Conservation (phyloP, 768 basidiomycete genomes). For the Collybiopsis confluens region DNA sequence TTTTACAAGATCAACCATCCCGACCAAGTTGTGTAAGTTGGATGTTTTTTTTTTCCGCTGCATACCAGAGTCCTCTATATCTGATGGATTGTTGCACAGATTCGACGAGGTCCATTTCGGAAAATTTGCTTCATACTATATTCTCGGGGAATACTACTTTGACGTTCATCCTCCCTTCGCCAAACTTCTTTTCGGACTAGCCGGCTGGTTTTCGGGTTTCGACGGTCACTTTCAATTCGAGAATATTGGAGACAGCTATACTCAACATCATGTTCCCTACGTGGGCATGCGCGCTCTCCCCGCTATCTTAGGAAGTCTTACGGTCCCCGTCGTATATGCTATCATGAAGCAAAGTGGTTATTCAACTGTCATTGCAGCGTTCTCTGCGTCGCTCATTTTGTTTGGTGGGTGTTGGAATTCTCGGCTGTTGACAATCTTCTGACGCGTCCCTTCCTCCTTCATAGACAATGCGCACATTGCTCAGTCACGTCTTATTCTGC, state of each 20-base stretch:
- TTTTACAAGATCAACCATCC: slow-evolving; percentile 95
- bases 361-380: slow-evolving; percentile 84
- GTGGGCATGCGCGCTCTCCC: slow-evolving; percentile 91
- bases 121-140: slow-evolving; percentile 95
- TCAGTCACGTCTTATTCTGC: slow-evolving; percentile 93
- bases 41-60: background rate
- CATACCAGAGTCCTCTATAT: background rate
- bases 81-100: slow-evolving; percentile 35
- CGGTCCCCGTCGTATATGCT: slow-evolving; percentile 85
- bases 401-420: slow-evolving; percentile 62
- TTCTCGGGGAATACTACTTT: slow-evolving; percentile 93
- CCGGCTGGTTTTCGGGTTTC: slow-evolving; percentile 96
- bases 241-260: slow-evolving; percentile 92
- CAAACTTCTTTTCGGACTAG: slow-evolving; percentile 89
- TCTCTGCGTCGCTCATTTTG: slow-evolving; percentile 80
- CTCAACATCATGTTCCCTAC: slow-evolving; percentile 82
- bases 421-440: background rate
- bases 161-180: slow-evolving; percentile 98
- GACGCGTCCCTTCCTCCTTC: background rate
- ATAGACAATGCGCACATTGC: slow-evolving; percentile 94
- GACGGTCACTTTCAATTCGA: slow-evolving; percentile 94
- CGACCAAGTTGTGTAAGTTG: slow-evolving; percentile 86
- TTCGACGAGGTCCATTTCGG: slow-evolving; percentile 99
- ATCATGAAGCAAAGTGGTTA: slow-evolving; percentile 99
- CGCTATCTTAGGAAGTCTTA: slow-evolving; percentile 86